Base-by-base conservation (phyloP, 805 yeast genomes). In the Candida ascalaphidarum region DNA sequence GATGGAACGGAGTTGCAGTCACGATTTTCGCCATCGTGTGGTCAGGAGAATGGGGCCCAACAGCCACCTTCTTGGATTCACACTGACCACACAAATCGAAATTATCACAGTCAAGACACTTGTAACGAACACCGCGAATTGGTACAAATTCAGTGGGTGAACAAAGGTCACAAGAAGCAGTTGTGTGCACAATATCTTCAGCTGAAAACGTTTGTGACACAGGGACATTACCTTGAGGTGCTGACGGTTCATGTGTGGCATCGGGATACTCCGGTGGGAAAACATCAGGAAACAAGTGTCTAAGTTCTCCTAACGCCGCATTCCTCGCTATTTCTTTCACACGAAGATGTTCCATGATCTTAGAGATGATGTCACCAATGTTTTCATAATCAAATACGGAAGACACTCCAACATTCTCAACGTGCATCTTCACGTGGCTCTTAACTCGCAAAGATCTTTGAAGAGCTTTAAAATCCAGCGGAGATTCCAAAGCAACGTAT, bases 101-200 rank as follows among this genome's bases (percentile, higher is more conserved):
- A 42, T 74, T 71, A 3, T 44, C 43, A 40, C 81, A 74, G 17
- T 71, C 64, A 15, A 63, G 36, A 45, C 81, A 74, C 24, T 62
- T 59, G 40, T 59, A 74, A 27, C 81, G 57, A 5, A 47, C 35
- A 6, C 80, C 80, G 14, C 28, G 35, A 24, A 69, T 51, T 3
- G 72, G 11, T 13, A 16, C 25, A 11, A 26, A 12, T 4, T 33
- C 36, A 15, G 36, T 29, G 1, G 59, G 61, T 32, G 37, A 29
- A 29, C 68, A 62, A n/a, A 38, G 29, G 32, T 61, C 65, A 29
- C 68, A 61, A 16, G 53, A 36, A 18, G 55, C 47, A 27, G 41
- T 34, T 3, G 28, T 19, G 31, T 61, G 65, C 4, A 46, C 35
- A 7, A 30, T 13, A 8, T 27, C 19, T 21, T 6, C 18, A 17